These are phyloP conservation scores for Corynespora cassiicola DNA, from an alignment of 2,329 filamentous ascomycete genomes.

Conservation along the genomic window DNA sequence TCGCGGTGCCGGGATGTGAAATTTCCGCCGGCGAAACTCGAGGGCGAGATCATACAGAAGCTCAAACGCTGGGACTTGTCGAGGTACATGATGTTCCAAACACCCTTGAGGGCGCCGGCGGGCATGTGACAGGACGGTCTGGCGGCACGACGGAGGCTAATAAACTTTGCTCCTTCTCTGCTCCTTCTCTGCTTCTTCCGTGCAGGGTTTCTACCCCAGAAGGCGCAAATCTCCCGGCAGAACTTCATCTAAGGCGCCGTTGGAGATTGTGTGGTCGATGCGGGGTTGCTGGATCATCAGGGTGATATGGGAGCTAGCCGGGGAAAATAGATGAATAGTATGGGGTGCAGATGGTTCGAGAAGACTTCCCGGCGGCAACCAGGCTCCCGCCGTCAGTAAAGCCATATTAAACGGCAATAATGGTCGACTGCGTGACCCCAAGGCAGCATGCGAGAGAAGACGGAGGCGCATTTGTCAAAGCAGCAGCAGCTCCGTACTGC, in stretches of 20 bases:
- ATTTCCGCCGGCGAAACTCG: constrained; percentile 10
- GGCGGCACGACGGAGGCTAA: constrained; percentile 26
- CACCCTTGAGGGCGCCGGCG: constrained; percentile 19
- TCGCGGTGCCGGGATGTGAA: constrained; percentile 9
- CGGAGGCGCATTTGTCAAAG: no score
- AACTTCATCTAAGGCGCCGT: constrained; percentile 24
- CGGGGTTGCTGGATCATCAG: constrained; percentile 34
- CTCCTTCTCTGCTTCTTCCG: constrained; percentile 30
- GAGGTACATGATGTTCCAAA: constrained; percentile 14
- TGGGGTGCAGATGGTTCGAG: constrained; percentile 35
- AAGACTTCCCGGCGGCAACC: constrained; percentile 34
- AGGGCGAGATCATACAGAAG: constrained; percentile 5
- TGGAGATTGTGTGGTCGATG: constrained; percentile 36
- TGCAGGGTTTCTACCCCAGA: constrained; percentile 37
- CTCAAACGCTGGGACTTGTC: constrained; percentile 9
- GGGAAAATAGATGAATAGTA: constrained; percentile 39
- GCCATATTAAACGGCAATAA: constrained; percentile 30
- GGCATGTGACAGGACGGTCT: constrained; percentile 28
- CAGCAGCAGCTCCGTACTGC: no score
- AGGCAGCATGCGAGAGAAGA: no score
- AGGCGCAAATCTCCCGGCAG: constrained; percentile 39
- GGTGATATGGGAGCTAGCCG: constrained; percentile 20
- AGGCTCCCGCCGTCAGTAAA: constrained; percentile 15
- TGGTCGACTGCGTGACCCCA: no score
- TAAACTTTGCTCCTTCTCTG: constrained; percentile 13